These are phyloP conservation scores for Fusarium palustre DNA, from an alignment of 2,329 filamentous ascomycete genomes.

Conservation along the genomic window DNA sequence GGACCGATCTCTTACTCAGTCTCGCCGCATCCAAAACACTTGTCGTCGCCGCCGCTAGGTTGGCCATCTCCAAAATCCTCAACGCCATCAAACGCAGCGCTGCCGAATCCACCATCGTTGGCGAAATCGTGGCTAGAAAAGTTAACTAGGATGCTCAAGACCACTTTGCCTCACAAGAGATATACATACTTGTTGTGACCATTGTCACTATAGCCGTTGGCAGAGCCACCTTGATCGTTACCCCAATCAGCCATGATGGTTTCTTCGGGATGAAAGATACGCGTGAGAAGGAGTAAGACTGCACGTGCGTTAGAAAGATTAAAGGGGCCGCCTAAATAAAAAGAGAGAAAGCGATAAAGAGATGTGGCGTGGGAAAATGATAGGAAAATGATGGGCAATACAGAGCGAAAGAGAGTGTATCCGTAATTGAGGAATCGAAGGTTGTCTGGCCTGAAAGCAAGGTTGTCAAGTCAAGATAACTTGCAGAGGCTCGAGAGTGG, in stretches of 20 bases:
- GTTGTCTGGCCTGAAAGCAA: neutral
- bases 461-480: neutral
- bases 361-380: neutral
- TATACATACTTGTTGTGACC: slow-evolving; percentile 19
- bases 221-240: slow-evolving; percentile 14
- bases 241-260: slow-evolving; percentile 29
- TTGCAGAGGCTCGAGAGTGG: neutral
- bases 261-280: neutral
- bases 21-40: slow-evolving; percentile 55
- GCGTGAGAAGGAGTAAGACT: neutral
- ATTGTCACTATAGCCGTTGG: slow-evolving; percentile 4
- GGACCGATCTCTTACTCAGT: slow-evolving; percentile 47
- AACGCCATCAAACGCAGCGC: slow-evolving; percentile 9
- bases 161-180: neutral
- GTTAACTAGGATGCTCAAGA: neutral
- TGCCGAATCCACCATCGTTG: slow-evolving; percentile 7
- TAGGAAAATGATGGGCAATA: too few relatives aligned
- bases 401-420: neutral
- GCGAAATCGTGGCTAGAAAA: slow-evolving; percentile 8
- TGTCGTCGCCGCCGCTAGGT: slow-evolving; percentile 10
- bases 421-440: neutral
- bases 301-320: neutral
- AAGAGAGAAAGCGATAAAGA: neutral
- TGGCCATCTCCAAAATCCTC: slow-evolving; percentile 12
- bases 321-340: neutral